Evolutionary conservation across 2,329 filamentous ascomycete species (phyloP).

Genomic region (Penicillium sp.): DNA sequence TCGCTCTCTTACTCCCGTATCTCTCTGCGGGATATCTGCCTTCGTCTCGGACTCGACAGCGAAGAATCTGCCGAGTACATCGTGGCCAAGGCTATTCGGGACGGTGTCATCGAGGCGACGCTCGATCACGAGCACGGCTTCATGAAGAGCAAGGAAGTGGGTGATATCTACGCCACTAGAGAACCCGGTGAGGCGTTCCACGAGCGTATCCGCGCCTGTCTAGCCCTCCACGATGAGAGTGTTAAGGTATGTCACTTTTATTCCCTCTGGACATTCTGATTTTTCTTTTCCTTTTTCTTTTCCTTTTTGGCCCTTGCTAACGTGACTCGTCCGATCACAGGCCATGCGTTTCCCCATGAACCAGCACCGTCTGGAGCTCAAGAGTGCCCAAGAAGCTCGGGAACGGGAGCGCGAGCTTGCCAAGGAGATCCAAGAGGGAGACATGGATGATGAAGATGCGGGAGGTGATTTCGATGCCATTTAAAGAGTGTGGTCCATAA

Average conservation of each 20-base stretch:
- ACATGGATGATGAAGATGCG: constrained; percentile 93
- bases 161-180: constrained; percentile 91
- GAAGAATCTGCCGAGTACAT: constrained; percentile 99
- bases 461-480: constrained; percentile 95
- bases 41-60: constrained; percentile 85
- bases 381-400: constrained; percentile 97
- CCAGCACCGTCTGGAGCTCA: constrained; percentile 92
- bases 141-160: constrained; percentile 97
- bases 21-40: constrained; percentile 94
- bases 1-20: constrained; percentile 97
- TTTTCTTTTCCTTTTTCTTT: neutral
- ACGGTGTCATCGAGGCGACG: constrained; percentile 94
- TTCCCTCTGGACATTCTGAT: no score
- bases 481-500: constrained; percentile 49
- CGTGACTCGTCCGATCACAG: constrained; percentile 42
- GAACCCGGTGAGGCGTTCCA: constrained; percentile 98
- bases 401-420: constrained; percentile 95
- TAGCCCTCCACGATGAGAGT: constrained; percentile 92
- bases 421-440: constrained; percentile 97
- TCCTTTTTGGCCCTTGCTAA: constrained; percentile 24
- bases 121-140: constrained; percentile 91
- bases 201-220: constrained; percentile 87
- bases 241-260: constrained; percentile 68
- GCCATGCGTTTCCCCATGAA: constrained; percentile 99
- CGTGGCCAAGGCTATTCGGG: constrained; percentile 95